phyloP scores from a whole-genome alignment of 2,329 filamentous ascomycete species.

The Xylaria sp. region DNA sequence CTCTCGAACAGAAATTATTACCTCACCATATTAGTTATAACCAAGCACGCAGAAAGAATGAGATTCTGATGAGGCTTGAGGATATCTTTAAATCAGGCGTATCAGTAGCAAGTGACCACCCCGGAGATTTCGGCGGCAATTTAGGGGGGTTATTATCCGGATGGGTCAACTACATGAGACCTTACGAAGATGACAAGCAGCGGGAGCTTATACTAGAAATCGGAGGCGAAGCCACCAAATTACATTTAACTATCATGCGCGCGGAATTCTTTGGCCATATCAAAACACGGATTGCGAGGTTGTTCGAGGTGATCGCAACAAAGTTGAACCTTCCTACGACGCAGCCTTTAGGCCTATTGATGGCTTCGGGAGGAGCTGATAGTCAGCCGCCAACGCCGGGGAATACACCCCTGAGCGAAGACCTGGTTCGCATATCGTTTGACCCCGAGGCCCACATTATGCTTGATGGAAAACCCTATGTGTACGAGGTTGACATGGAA shows the following conservation, averaged over 20 bases:
- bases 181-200: slow-evolving; percentile 78
- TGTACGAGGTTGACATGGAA: slow-evolving; percentile 39
- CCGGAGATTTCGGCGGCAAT: slow-evolving; percentile 33
- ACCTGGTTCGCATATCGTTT: slow-evolving; percentile 69
- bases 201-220: slow-evolving; percentile 83
- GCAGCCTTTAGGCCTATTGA: slow-evolving; percentile 68
- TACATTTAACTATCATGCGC: slow-evolving; percentile 50
- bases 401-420: slow-evolving; percentile 72
- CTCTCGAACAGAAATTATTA: slow-evolving; percentile 85
- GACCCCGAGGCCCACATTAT: slow-evolving; percentile 63
- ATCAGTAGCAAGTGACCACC: slow-evolving; percentile 61
- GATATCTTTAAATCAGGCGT: slow-evolving; percentile 90
- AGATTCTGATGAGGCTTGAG: slow-evolving; percentile 81
- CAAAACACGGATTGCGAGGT: slow-evolving; percentile 70
- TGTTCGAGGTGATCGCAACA: slow-evolving; percentile 81
- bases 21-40: slow-evolving; percentile 79
- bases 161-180: slow-evolving; percentile 81
- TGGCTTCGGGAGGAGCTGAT: slow-evolving; percentile 66
- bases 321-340: slow-evolving; percentile 74
- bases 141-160: slow-evolving; percentile 43
- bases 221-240: slow-evolving; percentile 64
- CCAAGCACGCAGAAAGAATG: slow-evolving; percentile 66
- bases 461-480: slow-evolving; percentile 61
- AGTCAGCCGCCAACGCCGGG: slow-evolving; percentile 69
- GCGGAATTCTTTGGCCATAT: slow-evolving; percentile 76